Base-by-base conservation (phyloP, 371 early-diverging fungal species). In the Capniomyces stellatus region DNA sequence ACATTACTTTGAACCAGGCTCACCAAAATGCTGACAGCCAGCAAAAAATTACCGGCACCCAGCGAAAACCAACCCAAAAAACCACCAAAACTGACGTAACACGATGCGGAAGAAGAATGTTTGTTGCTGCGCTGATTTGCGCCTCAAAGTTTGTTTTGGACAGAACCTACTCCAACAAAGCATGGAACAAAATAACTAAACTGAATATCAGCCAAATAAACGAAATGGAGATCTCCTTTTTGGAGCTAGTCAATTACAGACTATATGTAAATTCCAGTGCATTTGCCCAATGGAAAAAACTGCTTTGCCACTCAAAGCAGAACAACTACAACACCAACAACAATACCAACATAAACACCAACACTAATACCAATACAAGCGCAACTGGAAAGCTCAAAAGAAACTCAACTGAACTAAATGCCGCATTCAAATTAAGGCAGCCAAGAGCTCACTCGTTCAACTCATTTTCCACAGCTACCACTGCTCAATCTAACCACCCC, bases 81-180 rank as follows among this genome's bases (percentile, higher is more conserved):
- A n/a, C n/a, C n/a, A n/a, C n/a, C n/a, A 3, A 29, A 46, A 51
- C 56, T 25, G 71, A 76, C 42, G 70, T 74, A 48, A 70, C 80
- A 43, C 70, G 71, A 51, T 84, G 86, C 54, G 83, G 85, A 2
- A 73, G 85, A 27, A 82, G 86, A 52, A 85, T 85, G 82, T 86
- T 83, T 62, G 65, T 85, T 21, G 85, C 83, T 30, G 79, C 84
- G 3, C 58, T 86, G 43, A 80, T 86, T 49, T 72, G 77, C 54
- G 85, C 86, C 10, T 81, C 82, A 46, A 87, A 87, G 61, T 87
- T 80, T 56, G 74, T 83, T 55, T 76, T 76, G 57, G 87, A 87
- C 69, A 75, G 77, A 54, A 79, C 85, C 41, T 86, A 81, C 67
- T 81, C 84, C 25, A 85, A 84, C 71, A 75, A 74, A 43, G 82